Conservation (phyloP, 768 basidiomycete genomes). For the Coprinopsis cinerea region DNA sequence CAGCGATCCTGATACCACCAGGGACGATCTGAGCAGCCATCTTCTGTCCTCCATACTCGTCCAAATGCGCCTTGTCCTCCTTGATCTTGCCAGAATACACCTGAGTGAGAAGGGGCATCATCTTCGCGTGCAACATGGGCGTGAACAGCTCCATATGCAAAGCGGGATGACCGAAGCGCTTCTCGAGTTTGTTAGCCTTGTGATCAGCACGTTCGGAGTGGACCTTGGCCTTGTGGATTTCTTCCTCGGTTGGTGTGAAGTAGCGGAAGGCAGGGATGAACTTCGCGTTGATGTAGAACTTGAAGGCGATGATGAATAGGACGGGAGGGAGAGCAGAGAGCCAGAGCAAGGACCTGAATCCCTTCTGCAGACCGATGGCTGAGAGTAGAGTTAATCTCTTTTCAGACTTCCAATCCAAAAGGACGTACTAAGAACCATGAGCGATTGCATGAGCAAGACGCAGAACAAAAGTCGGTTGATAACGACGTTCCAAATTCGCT, state of each 20-base stretch:
- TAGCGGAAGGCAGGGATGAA: slow-evolving; percentile 70
- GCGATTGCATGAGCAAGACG: slow-evolving; percentile 78
- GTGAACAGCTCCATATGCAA: slow-evolving; percentile 83
- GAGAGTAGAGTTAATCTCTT: slow-evolving; percentile 9
- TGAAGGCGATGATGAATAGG: slow-evolving; percentile 74
- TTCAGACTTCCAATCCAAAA: background rate
- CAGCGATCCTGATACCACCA: slow-evolving; percentile 80
- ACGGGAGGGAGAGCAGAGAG: slow-evolving; percentile 82
- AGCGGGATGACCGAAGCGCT: slow-evolving; percentile 93
- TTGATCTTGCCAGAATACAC: slow-evolving; percentile 74
- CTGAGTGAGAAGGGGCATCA: slow-evolving; percentile 72
- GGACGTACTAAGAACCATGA: slow-evolving; percentile 80
- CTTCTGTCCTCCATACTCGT: slow-evolving; percentile 74
- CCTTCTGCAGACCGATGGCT: slow-evolving; percentile 84
- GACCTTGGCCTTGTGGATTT: slow-evolving; percentile 67
- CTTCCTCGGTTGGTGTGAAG: slow-evolving; percentile 78
- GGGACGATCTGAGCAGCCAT: slow-evolving; percentile 70
- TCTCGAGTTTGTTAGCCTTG: slow-evolving; percentile 69
- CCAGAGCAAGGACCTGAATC: slow-evolving; percentile 73
- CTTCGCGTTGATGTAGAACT: slow-evolving; percentile 69
- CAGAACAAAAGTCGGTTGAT: slow-evolving; percentile 81
- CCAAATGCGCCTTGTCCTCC: slow-evolving; percentile 55
- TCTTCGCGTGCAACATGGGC: slow-evolving; percentile 80
- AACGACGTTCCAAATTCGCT: slow-evolving; percentile 94
- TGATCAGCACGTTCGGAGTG: slow-evolving; percentile 75